These are phyloP conservation scores for Blastocystis sp. DNA, from an alignment of 352 stramenopile species.

Conservation along the genomic window DNA sequence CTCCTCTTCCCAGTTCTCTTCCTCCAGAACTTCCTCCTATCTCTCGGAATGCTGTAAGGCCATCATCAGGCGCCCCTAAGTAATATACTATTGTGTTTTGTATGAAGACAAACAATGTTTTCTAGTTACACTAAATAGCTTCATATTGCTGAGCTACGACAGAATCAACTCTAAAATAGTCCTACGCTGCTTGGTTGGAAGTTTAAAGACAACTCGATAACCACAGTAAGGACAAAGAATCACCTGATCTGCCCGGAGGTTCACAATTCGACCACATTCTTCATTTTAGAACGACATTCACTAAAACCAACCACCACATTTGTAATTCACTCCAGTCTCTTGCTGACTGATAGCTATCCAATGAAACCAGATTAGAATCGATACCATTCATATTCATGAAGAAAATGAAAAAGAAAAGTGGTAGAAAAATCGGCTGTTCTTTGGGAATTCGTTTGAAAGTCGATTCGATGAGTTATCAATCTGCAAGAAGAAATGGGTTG, in stretches of 20 bases:
- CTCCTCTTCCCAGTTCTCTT: neutral
- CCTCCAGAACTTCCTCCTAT: neutral
- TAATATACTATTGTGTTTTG: neutral
- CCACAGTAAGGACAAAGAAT: constrained; percentile 43
- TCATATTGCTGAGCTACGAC: constrained; percentile 39
- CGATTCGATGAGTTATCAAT: neutral
- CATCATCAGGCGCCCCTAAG: neutral
- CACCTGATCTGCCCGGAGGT: neutral
- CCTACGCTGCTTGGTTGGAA: constrained; percentile 30
- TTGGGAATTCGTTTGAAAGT: neutral
- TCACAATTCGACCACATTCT: constrained; percentile 51
- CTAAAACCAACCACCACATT: constrained; percentile 6
- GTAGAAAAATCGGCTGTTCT: neutral
- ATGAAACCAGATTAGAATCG: neutral
- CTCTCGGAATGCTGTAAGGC: neutral
- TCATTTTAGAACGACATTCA: neutral
- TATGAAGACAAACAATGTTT: constrained; percentile 34
- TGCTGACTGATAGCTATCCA: constrained; percentile 14
- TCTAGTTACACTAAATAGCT: constrained; percentile 31
- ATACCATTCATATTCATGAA: constrained; percentile 27
- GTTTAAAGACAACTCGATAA: constrained; percentile 59
- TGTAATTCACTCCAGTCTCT: constrained; percentile 46
- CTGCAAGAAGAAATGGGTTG: neutral
- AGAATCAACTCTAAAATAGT: neutral
- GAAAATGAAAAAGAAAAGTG: constrained; percentile 16